These are phyloP conservation scores for Arthrocladium fulminans DNA, from an alignment of 2,329 filamentous ascomycete species.

Conservation along the genomic window DNA sequence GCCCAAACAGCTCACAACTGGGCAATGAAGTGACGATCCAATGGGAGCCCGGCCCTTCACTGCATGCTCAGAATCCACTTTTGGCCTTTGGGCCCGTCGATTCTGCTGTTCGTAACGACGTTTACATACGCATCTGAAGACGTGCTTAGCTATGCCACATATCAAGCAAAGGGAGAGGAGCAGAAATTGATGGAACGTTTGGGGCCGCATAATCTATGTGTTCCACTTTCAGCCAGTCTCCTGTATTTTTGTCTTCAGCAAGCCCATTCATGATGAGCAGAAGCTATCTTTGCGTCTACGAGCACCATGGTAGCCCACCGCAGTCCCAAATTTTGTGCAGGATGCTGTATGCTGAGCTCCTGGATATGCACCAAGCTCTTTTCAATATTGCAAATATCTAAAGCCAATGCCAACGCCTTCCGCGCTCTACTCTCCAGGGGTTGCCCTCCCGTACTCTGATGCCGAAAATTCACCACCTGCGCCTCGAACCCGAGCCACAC, in stretches of 20 bases:
- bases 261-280: neutral
- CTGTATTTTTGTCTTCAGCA: neutral
- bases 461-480: neutral
- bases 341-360: neutral
- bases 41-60: neutral
- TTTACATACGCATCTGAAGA: no score
- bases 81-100: neutral
- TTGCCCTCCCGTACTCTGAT: neutral
- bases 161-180: no score
- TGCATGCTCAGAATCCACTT: constrained; percentile 2
- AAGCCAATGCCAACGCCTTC: neutral
- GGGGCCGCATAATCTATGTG: no score
- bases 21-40: neutral
- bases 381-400: neutral
- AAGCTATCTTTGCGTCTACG: neutral
- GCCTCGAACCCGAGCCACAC: neutral
- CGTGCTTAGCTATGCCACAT: no score
- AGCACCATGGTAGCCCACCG: neutral
- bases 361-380: neutral
- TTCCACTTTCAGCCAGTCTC: no score
- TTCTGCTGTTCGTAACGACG: no score
- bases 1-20: neutral
- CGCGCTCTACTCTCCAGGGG: neutral
- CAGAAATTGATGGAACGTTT: no score
- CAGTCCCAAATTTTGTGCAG: neutral